Evolutionary conservation across 2,329 filamentous ascomycete genomes (phyloP).

Genomic region (Shiraia sp.): DNA sequence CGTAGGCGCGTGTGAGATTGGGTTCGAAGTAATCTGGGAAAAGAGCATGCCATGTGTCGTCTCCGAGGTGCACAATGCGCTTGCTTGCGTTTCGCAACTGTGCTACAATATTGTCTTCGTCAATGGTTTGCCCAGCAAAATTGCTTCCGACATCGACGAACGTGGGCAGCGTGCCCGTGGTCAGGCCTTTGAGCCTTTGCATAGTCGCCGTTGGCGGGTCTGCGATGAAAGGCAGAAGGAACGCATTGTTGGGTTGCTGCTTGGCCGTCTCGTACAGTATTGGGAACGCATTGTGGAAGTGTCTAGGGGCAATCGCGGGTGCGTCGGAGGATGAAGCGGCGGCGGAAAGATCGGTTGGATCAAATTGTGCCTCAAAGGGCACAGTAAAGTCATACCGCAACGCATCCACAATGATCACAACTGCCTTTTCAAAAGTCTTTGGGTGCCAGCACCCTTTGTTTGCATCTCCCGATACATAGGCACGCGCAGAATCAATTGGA

Average conservation of each 20-base stretch:
- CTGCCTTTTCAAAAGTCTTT: slow-evolving; percentile 87
- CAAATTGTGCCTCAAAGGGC: slow-evolving; percentile 64
- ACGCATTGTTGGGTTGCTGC: slow-evolving; percentile 76
- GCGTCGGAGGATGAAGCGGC: slow-evolving; percentile 15
- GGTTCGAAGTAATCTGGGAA: slow-evolving; percentile 93
- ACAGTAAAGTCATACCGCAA: slow-evolving; percentile 96
- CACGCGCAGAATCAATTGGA: slow-evolving; percentile 60
- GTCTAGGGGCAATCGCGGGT: slow-evolving; percentile 47
- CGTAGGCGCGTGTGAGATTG: slow-evolving; percentile 84
- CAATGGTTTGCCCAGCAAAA: slow-evolving; percentile 92
- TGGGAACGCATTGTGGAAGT: slow-evolving; percentile 87
- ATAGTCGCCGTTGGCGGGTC: slow-evolving; percentile 94
- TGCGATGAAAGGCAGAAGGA: slow-evolving; percentile 92
- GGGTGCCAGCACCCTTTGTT: slow-evolving; percentile 90
- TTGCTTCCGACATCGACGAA: slow-evolving; percentile 94
- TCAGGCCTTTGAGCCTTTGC: slow-evolving; percentile 89
- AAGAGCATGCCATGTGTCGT: slow-evolving; percentile 93
- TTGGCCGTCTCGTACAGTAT: slow-evolving; percentile 83
- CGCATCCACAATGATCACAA: slow-evolving; percentile 89
- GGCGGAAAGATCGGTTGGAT: slow-evolving; percentile 41
- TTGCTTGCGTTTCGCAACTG: slow-evolving; percentile 68
- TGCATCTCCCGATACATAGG: slow-evolving; percentile 45
- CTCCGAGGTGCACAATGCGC: slow-evolving; percentile 89
- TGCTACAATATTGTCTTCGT: slow-evolving; percentile 80
- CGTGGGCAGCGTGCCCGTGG: slow-evolving; percentile 91